Conservation (phyloP, 176 grass and related monocot genomes). For the Carex myosuroides region DNA sequence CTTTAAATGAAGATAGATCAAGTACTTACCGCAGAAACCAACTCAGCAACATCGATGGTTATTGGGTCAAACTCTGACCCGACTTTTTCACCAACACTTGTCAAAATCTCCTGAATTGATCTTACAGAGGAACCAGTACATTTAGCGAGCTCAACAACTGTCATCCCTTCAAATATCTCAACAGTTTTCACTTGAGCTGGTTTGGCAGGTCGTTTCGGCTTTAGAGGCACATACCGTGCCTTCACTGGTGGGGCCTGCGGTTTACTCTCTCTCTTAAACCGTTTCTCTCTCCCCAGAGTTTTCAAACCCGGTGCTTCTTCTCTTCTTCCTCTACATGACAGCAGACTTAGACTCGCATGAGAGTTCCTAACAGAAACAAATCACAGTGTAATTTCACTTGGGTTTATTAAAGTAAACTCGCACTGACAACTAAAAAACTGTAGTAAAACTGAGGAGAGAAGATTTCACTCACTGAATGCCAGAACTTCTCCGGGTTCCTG, state of each 20-base stretch:
- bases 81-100: constrained; percentile 80
- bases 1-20: not conserved
- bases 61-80: constrained; percentile 80
- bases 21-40: constrained; percentile 76
- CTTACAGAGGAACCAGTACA: constrained; percentile 41
- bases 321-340: constrained; percentile 51
- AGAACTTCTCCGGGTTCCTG: not conserved
- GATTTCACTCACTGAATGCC: not conserved
- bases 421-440: no score
- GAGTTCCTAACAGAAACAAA: constrained; percentile 59
- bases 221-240: constrained; percentile 67
- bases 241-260: constrained; percentile 68
- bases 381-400: not conserved
- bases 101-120: constrained; percentile 58
- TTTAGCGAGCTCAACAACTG: constrained; percentile 77
- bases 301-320: constrained; percentile 73
- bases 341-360: constrained; percentile 69
- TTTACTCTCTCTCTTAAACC: constrained; percentile 58
- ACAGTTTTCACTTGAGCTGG: constrained; percentile 54
- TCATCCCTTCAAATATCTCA: constrained; percentile 98
- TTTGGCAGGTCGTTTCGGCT: constrained; percentile 42
- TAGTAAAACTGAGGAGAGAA: not conserved
- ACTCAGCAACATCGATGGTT: constrained; percentile 70
- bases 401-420: not conserved
- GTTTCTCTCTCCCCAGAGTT: constrained; percentile 56